A percentile compares a stretch with the other conserved stretches of the same genome.
Evolutionary conservation across 306 rosid genomes (phyloP).

Genomic region (Comarum palustre): DNA sequence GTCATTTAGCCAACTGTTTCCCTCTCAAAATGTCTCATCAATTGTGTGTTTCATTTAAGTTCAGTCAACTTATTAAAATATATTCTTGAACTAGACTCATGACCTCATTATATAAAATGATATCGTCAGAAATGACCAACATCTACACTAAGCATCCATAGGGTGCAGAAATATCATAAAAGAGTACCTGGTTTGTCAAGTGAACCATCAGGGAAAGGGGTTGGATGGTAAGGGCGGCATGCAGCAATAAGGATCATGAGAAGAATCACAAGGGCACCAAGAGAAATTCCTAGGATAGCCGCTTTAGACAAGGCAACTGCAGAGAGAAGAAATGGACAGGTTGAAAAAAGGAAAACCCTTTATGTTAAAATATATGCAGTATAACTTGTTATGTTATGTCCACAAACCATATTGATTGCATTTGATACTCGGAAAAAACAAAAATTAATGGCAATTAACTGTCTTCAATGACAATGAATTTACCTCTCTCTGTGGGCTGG

Average conservation of each 20-base stretch:
- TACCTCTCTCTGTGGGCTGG: conserved; percentile 71
- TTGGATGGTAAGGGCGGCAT: conserved; percentile 70
- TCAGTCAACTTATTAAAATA: background rate
- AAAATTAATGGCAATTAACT: background rate
- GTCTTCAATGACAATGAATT: background rate
- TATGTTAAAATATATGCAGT: background rate
- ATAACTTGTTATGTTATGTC: background rate
- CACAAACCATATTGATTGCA: background rate
- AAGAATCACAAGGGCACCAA: conserved; percentile 90
- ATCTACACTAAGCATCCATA: background rate
- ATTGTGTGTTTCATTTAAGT: background rate
- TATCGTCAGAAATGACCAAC: background rate
- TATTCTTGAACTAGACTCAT: background rate
- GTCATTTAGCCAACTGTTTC: background rate
- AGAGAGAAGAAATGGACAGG: background rate
- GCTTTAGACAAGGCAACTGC: conserved; percentile 83
- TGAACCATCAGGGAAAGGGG: conserved; percentile 73
- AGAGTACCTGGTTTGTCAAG: conserved; percentile 79
- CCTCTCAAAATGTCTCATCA: background rate
- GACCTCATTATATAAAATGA: background rate
- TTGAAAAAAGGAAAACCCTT: background rate
- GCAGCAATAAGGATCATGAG: conserved; percentile 84
- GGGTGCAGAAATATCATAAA: background rate
- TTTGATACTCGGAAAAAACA: background rate
- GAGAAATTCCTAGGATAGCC: conserved; percentile 90